Percentiles rank a stretch among this genome's conserved stretches.
These are phyloP conservation scores for Rhizodiscina lignyota DNA, from an alignment of 495 filamentous ascomycete genomes.

Conservation along the genomic window DNA sequence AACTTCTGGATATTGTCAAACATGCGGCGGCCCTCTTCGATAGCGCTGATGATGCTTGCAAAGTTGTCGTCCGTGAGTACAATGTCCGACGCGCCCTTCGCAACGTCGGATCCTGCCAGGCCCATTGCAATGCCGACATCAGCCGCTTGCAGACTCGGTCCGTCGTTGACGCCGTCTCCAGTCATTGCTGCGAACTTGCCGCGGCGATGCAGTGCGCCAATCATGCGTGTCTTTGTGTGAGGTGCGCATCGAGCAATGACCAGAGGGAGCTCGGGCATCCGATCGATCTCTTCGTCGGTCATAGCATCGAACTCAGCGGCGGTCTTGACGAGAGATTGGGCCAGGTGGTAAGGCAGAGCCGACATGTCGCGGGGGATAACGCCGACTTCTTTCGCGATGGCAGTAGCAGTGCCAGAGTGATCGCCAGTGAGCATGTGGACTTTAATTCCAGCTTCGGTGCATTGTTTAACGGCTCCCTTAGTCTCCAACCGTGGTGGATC, in stretches of 20 bases:
- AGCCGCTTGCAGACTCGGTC: conserved; percentile 54
- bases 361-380: conserved; percentile 46
- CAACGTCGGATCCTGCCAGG: conserved; percentile 52
- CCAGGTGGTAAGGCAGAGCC: conserved; percentile 33
- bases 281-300: conserved; percentile 40
- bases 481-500: conserved; percentile 60
- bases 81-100: conserved; percentile 61
- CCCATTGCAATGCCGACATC: conserved; percentile 75
- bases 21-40: conserved; percentile 54
- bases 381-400: conserved; percentile 61
- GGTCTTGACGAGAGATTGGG: conserved; percentile 41
- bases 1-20: conserved; percentile 74
- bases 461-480: conserved; percentile 44
- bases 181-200: conserved; percentile 50
- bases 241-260: conserved; percentile 52
- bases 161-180: conserved; percentile 57
- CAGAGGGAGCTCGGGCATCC: conserved; percentile 38
- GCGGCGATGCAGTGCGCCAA: conserved; percentile 49
- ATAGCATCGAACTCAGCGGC: conserved; percentile 48
- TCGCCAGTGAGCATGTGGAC: conserved; percentile 76
- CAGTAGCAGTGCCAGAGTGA: conserved; percentile 55
- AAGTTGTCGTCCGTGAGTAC: conserved; percentile 68
- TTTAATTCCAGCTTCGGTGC: conserved; percentile 51
- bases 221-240: conserved; percentile 50
- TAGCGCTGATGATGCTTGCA: conserved; percentile 53